Percentiles rank a stretch among this genome's conserved stretches.
Conservation (phyloP, 108 stramenopile species). For the Cyclotella atomus region DNA sequence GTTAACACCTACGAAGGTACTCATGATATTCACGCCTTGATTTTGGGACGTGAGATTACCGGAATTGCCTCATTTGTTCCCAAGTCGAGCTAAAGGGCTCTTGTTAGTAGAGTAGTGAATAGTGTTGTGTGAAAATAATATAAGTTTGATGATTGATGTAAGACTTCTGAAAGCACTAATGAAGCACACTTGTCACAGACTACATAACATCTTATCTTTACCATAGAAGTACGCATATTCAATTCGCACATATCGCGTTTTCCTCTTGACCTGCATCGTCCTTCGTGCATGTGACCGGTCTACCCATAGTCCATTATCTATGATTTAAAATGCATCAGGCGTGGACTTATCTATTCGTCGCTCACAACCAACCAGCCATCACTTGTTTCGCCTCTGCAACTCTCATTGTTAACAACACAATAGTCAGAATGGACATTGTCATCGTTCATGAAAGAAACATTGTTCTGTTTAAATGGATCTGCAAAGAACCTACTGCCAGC, state of each 20-base stretch:
- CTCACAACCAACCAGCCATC: not conserved
- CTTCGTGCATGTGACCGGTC: too few relatives aligned
- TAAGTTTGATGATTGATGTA: too few relatives aligned
- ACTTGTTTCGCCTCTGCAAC: not conserved
- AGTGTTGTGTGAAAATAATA: too few relatives aligned
- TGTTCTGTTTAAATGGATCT: not conserved
- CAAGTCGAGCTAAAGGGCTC: conserved; percentile 11
- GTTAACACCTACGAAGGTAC: conserved; percentile 99
- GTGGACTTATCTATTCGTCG: too few relatives aligned
- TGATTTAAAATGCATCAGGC: too few relatives aligned
- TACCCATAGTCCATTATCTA: too few relatives aligned
- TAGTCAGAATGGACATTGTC: not conserved
- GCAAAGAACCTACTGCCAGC: not conserved
- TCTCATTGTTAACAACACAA: not conserved
- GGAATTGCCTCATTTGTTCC: conserved; percentile 91
- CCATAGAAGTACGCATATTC: too few relatives aligned
- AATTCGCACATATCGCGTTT: too few relatives aligned
- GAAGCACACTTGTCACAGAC: too few relatives aligned
- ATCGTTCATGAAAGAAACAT: not conserved
- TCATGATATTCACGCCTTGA: conserved; percentile 95
- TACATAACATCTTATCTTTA: too few relatives aligned
- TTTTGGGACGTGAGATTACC: conserved; percentile 93
- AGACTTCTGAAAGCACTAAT: too few relatives aligned
- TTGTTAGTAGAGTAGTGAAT: not conserved
- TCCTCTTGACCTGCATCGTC: too few relatives aligned